Evolutionary conservation across 176 grass and related monocot genomes (phyloP).

Genomic region (Miscanthus lutarioriparius): DNA sequence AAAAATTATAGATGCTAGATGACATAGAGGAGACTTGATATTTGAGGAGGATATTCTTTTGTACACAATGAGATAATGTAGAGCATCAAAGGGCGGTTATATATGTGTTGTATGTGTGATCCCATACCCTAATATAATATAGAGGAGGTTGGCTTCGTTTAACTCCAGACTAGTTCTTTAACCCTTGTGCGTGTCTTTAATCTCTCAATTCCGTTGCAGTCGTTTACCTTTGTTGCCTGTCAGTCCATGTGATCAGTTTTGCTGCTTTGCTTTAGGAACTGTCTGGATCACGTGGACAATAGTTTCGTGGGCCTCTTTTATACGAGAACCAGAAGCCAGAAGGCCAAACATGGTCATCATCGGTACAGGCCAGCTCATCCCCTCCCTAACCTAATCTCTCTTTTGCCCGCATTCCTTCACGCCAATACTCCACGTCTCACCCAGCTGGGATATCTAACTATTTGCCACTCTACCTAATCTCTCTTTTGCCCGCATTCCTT

Average conservation of each 20-base stretch:
- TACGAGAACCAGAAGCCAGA: too few species aligned
- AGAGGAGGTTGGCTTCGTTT: conserved; percentile 30
- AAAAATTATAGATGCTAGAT: conserved; percentile 52
- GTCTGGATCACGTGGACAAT: too few species aligned
- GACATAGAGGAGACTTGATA: conserved; percentile 37
- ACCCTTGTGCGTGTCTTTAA: background rate
- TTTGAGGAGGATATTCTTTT: conserved; percentile 55
- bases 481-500: too few species aligned
- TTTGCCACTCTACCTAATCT: too few species aligned
- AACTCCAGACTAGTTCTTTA: background rate
- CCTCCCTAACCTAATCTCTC: too few species aligned
- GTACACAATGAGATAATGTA: conserved; percentile 62
- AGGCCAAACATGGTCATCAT: too few species aligned
- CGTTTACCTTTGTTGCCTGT: background rate
- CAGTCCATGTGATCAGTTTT: background rate
- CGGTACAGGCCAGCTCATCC: too few species aligned
- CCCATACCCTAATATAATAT: conserved; percentile 46
- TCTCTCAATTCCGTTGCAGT: background rate
- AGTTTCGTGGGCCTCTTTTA: too few species aligned
- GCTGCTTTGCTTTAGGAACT: too few species aligned
- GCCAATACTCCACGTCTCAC: too few species aligned
- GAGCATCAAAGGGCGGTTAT: conserved; percentile 45
- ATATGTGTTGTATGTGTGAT: conserved; percentile 52
- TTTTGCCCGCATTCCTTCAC: too few species aligned
- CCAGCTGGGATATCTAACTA: too few species aligned